Evolutionary conservation across 352 stramenopile genomes (phyloP), one percentile per base, ranked within the genome.

Genomic region (Albugo candida): DNA sequence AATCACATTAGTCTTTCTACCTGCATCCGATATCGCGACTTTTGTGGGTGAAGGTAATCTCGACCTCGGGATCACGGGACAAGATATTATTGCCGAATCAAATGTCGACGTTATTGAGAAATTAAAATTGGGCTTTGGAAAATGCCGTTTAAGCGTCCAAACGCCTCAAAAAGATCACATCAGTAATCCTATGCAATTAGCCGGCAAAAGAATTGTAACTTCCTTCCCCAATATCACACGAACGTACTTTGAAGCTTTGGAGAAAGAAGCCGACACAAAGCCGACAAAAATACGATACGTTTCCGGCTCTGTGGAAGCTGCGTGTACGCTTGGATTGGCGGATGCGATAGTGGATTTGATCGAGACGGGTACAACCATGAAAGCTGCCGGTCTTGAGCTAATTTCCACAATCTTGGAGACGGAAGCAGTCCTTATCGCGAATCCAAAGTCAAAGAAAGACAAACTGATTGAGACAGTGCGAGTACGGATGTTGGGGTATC

Each of bases 331-430:
- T n/a, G 95, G 95, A 8, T 59, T 99, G 34, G 95, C 94, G 13
- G 95, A 98, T 63, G 95, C 89, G 40, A 95, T 99, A 51, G 93
- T 99, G 21, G 95, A 99, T 76, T 71, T 99, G 20, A 93, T 98
- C 13, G 95, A 99, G 68, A 99, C 94, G 11, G 95, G 95, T 21
- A 98, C 95, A 34, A 99, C 95, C 20, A 98, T 98, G 93, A 94
- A 88, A 58, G 93, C 93, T 21, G 93, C 93, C 17, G 93, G 93
- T 1, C 62, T 98, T 35, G 92, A 97, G 64, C 66, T 98, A 36
- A 78, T 97, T 48, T 84, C 74, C 31, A 94, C 91, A 16, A 93
- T 98, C 56, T 62, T 97, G 40, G 62, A 71, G 34, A 93, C 79
- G 5, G 59, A 98, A 67, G 81, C 92, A 40, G 81, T 97, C 49